Evolutionary conservation across 805 yeast genomes (phyloP), one percentile per base, ranked within the genome.

Genomic region (Maudiozyma turicensis): DNA sequence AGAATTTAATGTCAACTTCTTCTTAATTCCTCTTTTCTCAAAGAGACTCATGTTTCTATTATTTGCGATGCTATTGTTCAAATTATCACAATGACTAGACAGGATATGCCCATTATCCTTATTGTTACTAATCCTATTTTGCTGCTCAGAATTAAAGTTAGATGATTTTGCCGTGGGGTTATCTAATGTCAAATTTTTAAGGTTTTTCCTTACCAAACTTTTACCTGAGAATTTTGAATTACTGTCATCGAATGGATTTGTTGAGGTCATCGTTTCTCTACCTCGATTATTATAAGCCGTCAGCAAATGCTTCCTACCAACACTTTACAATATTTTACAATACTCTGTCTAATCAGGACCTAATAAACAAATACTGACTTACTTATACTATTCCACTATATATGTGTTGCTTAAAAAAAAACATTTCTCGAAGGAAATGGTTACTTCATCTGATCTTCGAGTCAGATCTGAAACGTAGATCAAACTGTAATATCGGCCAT

Each of bases 161-260:
- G 38, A 6, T 4, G 15, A 8, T 35, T 35, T 5, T 4, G 14
- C 13, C 14, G 13, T 33, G 4, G 45, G 5, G 30, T 30, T 34
- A 8, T 35, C 34, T 20, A 82, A 63, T 8, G 78, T 74, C 38
- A 81, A 68, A 52, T 78, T 72, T 62, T 83, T 83, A 54, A 80
- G 63, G 57, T 83, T 83, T 49, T 78, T 68, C 54, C 86, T 70
- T 53, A 76, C 77, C 49, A 81, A 59, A 1, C 83, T 71, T 56
- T 71, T 76, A 37, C 71, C 69, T 44, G 67, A 69, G 52, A 70
- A 69, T 15, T 59, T 49, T 26, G 42, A 9, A 13, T n/a, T 11
- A 28, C 20, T 29, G 14, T 13, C 8, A 11, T 35, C 38, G 5
- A 8, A 9, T 32, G 13, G 13, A 32, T 32, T 9, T 32, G 9